Evolutionary conservation across 2,329 filamentous ascomycete species (phyloP).

Genomic region (Botrytis aclada): DNA sequence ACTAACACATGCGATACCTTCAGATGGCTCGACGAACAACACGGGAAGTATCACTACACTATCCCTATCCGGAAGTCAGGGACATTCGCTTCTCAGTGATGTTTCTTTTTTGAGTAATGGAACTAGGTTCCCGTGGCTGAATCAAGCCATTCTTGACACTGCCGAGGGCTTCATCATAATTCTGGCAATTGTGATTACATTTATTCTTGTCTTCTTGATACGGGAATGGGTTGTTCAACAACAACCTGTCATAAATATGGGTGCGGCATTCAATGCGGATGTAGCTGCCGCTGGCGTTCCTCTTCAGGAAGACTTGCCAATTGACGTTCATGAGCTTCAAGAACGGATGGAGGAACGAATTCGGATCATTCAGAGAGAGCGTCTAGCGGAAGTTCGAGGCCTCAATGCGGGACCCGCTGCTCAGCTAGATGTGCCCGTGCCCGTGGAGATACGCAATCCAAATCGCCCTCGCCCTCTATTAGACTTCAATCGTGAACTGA

Average conservation of each 20-base stretch:
- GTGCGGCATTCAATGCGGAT: slow-evolving; percentile 52
- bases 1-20: slow-evolving; percentile 20
- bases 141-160: slow-evolving; percentile 75
- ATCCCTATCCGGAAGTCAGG: slow-evolving; percentile 17
- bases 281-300: slow-evolving; percentile 50
- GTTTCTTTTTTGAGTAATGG: slow-evolving; percentile 56
- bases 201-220: slow-evolving; percentile 95
- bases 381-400: slow-evolving; percentile 2
- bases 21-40: slow-evolving; percentile 22
- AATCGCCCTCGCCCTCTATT: background rate
- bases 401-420: background rate
- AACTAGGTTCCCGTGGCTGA: slow-evolving; percentile 68
- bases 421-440: background rate
- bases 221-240: slow-evolving; percentile 98
- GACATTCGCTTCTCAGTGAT: slow-evolving; percentile 53
- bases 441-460: background rate
- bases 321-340: slow-evolving; percentile 16
- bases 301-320: slow-evolving; percentile 18
- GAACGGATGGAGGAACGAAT: slow-evolving; percentile 9
- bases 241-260: slow-evolving; percentile 87
- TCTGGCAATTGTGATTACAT: slow-evolving; percentile 82
- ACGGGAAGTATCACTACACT: slow-evolving; percentile 18
- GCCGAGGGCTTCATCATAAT: slow-evolving; percentile 95
- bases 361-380: slow-evolving; percentile 21
- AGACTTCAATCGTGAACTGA: background rate